Base-by-base conservation (phyloP, 225 moss, liverwort and hornwort species). In the Physcomitrellopsis africana region DNA sequence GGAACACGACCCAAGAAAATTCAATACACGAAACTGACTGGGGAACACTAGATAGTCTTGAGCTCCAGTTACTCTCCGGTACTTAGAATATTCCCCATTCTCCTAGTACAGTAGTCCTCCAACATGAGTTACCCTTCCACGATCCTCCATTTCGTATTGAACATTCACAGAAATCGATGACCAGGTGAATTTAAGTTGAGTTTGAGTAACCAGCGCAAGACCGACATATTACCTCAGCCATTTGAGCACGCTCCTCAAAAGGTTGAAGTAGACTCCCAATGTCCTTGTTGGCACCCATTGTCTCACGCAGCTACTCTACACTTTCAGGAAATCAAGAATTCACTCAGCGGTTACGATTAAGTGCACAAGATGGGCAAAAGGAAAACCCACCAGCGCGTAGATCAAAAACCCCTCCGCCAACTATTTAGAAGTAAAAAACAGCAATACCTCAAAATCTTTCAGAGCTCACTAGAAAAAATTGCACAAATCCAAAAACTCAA, bases 191-290 rank as follows among this genome's bases (percentile, higher is more conserved):
- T 37, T 32, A 3, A 1, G 3, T 63, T 5, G 7, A 13, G 3
- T 51, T 69, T 7, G 6, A 37, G 29, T 20, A 26, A 65, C 45
- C 1, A 73, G 29, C 53, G 67, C 15, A 9, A 78, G 48, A 57
- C 17, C 3, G 29, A 67, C 51, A n/a, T 26, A 26, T 41, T 46
- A 88, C 87, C 87, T 88, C 87, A 24, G 87, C 87, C 66, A 85
- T 80, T 62, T 64, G 43, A 10, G 87, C 85, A 45, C 87, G 87
- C 60, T 87, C 87, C 68, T 82, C 84, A 63, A 85, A 87, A 26
- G 84, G 82, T 32, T 76, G 85, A 60, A 87, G 54, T 26, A 87
- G 79, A 51, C 70, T 77, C 60, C 48, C 44, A 67, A 87, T 54
- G 65, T 77, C 82, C 67, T 82, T 77, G 32, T 63, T 80, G 67